phyloP scores from a whole-genome alignment of 1,284 basidiomycete species.

The Leccinum fuscescens region DNA sequence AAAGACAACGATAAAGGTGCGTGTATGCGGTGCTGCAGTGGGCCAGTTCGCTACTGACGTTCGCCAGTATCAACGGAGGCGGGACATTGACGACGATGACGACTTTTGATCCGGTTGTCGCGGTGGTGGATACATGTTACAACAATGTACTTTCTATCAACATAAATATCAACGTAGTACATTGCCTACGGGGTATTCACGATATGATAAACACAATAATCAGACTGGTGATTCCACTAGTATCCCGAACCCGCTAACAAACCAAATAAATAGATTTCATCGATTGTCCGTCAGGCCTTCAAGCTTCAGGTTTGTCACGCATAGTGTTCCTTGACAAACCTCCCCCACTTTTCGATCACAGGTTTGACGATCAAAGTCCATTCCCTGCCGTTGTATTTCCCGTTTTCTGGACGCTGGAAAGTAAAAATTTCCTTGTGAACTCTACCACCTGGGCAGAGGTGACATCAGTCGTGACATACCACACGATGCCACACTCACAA shows the following conservation, averaged over 20 bases:
- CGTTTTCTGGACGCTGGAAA: conserved; percentile 52
- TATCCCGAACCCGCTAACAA: background rate
- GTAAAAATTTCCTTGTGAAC: conserved; percentile 76
- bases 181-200: background rate
- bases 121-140: background rate
- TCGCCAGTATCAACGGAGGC: conserved; percentile 69
- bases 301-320: conserved; percentile 11
- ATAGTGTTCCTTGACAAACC: conserved; percentile 41
- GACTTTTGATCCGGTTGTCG: conserved; percentile 45
- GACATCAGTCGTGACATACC: conserved; percentile 1
- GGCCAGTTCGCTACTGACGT: background rate
- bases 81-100: conserved; percentile 64
- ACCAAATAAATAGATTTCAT: background rate
- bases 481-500: conserved; percentile 21
- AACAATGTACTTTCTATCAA: background rate
- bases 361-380: conserved; percentile 73
- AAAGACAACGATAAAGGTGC: conserved; percentile 69
- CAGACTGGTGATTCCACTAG: background rate
- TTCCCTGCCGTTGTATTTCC: conserved; percentile 57
- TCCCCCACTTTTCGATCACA: conserved; percentile 74
- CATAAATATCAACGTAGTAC: background rate
- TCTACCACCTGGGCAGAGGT: conserved; percentile 43
- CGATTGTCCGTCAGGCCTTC: background rate
- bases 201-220: background rate
- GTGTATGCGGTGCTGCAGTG: conserved; percentile 26